These are phyloP conservation scores for Pichia heedii DNA, from an alignment of 805 yeast species.

Conservation along the genomic window DNA sequence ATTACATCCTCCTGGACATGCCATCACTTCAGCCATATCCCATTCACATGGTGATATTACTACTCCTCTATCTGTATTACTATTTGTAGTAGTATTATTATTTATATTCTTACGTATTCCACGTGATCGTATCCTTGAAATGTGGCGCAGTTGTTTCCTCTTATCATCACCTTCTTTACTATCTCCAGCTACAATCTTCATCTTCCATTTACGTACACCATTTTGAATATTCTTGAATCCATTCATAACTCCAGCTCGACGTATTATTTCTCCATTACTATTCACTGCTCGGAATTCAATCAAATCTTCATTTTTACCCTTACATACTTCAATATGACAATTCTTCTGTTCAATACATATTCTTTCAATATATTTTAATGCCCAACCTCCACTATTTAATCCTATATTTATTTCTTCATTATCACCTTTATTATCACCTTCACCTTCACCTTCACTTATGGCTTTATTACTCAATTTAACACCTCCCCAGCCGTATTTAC, in stretches of 20 bases:
- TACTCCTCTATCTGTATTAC: no score
- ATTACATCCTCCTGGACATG: conserved; percentile 96
- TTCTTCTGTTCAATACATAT: background rate
- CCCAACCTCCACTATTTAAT: background rate
- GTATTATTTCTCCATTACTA: conserved; percentile 22
- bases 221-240: conserved; percentile 95
- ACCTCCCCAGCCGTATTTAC: conserved; percentile 53
- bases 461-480: conserved; percentile 30
- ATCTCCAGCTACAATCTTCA: conserved; percentile 30
- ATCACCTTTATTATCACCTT: conserved; percentile 5
- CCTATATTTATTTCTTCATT: conserved; percentile 8
- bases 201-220: conserved; percentile 75
- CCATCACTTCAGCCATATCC: conserved; percentile 91
- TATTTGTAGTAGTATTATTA: background rate
- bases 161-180: conserved; percentile 11
- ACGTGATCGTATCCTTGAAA: no score
- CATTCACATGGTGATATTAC: conserved; percentile 30
- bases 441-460: no score
- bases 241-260: conserved; percentile 61
- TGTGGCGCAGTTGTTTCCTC: no score
- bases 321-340: background rate
- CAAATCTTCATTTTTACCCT: background rate
- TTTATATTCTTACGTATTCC: no score
- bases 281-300: background rate
- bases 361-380: background rate